Percentiles rank a stretch among this genome's conserved stretches.
Evolutionary conservation across 1,284 basidiomycete genomes (phyloP).

Genomic region (Ceratobasidium sp.): DNA sequence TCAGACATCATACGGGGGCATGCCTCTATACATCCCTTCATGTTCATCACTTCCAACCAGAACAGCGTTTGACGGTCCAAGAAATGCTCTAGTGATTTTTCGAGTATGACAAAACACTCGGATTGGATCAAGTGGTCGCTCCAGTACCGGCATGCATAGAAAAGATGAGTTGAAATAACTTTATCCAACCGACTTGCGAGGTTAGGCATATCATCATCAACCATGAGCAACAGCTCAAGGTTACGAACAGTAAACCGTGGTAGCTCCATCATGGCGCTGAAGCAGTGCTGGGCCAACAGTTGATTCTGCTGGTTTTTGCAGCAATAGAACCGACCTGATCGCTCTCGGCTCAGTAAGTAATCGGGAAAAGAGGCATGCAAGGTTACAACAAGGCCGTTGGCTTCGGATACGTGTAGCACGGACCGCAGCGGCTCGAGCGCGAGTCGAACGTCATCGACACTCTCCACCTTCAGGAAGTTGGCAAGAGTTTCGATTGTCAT

Average conservation of each 20-base stretch:
- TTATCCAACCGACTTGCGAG: not conserved
- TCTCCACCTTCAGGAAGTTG: not conserved
- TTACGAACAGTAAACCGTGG: constrained; percentile 24
- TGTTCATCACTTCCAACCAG: constrained; percentile 8
- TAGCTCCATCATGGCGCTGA: not conserved
- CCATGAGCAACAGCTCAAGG: constrained; percentile 3
- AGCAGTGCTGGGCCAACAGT: not conserved
- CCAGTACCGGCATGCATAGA: constrained; percentile 17
- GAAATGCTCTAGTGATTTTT: not conserved
- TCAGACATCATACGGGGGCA: not conserved
- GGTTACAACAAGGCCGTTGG: not conserved
- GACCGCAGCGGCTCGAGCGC: constrained; percentile 14
- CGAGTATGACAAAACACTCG: not conserved
- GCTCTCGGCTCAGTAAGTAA: not conserved
- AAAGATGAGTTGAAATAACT: not conserved
- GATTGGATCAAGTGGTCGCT: not conserved
- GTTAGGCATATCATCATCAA: constrained; percentile 7
- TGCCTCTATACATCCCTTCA: not conserved
- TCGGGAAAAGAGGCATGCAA: constrained; percentile 22
- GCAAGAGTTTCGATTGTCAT: not conserved
- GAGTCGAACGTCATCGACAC: not conserved
- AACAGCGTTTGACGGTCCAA: not conserved
- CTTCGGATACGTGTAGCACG: not conserved
- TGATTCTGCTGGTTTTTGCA: no score
- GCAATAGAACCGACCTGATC: not conserved